Percentiles rank a stretch among this genome's conserved stretches.
phyloP scores from a whole-genome alignment of 495 filamentous ascomycete genomes.

The Usnea hakonensis region DNA sequence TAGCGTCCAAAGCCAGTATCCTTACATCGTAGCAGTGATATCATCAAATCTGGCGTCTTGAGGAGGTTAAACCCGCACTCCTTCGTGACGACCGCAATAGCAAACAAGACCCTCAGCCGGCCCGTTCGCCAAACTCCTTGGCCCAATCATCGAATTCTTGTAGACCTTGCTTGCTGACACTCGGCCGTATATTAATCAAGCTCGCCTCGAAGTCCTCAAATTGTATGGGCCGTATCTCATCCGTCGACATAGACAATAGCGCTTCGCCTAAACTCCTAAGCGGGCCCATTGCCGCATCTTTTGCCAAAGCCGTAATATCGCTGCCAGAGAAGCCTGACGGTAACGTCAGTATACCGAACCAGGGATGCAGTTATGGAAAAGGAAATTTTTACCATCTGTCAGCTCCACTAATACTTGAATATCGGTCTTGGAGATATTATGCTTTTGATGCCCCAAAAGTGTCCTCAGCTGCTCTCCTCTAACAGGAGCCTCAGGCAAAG shows the following conservation, averaged over 20 bases:
- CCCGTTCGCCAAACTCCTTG: constrained; percentile 82
- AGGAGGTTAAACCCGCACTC: not conserved
- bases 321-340: constrained; percentile 83
- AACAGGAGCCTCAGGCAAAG: constrained; percentile 76
- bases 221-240: constrained; percentile 83
- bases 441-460: constrained; percentile 79
- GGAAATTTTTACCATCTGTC: constrained; percentile 64
- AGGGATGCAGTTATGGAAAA: not conserved
- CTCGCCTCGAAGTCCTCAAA: constrained; percentile 80
- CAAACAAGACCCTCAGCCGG: constrained; percentile 47
- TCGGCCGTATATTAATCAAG: constrained; percentile 77
- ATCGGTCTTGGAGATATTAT: constrained; percentile 65
- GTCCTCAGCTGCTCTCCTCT: constrained; percentile 68
- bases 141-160: constrained; percentile 93
- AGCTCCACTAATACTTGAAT: constrained; percentile 68
- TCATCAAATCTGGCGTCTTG: not conserved
- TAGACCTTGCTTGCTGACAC: constrained; percentile 77
- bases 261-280: constrained; percentile 86
- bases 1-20: not conserved
- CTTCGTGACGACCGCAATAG: not conserved
- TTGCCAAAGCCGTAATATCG: constrained; percentile 93
- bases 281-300: constrained; percentile 97
- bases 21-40: not conserved
- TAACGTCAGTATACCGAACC: not conserved
- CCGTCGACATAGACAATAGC: constrained; percentile 81